These are phyloP conservation scores for Ceratocystiopsis sp. DNA, from an alignment of 2,329 filamentous ascomycete genomes.

Conservation along the genomic window DNA sequence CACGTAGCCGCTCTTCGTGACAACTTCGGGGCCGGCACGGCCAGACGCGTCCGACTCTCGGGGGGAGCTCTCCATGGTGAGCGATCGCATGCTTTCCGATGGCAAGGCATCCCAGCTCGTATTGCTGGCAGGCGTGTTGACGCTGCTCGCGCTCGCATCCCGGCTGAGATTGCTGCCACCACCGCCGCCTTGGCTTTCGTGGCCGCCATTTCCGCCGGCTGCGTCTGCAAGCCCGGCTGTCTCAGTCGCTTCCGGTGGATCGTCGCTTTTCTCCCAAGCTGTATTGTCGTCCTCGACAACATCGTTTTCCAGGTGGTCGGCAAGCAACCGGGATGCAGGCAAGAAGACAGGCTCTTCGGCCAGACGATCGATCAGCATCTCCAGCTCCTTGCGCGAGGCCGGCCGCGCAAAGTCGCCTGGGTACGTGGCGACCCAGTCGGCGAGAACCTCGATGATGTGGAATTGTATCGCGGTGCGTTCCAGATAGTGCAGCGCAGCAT, in stretches of 20 bases:
- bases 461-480: conserved; percentile 67
- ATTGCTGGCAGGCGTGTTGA: no score
- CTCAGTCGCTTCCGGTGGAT: conserved; percentile 20
- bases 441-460: conserved; percentile 66
- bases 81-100: conserved; percentile 27
- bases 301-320: conserved; percentile 52
- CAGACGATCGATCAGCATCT: conserved; percentile 60
- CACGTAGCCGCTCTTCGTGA: conserved; percentile 12
- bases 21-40: conserved; percentile 1
- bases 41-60: conserved; percentile 21
- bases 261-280: conserved; percentile 76
- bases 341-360: conserved; percentile 66
- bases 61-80: conserved; percentile 30
- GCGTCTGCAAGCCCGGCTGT: background rate
- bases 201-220: background rate
- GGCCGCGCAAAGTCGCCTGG: conserved; percentile 83
- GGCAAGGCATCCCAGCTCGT: conserved; percentile 9
- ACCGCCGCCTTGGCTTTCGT: background rate
- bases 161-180: background rate
- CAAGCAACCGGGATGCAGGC: conserved; percentile 72
- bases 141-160: no score
- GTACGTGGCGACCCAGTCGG: conserved; percentile 79
- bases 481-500: conserved; percentile 50
- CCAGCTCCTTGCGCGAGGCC: conserved; percentile 52
- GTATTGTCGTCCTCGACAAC: conserved; percentile 80